Percentiles rank a stretch among this genome's conserved stretches.
Evolutionary conservation across 2,329 filamentous ascomycete genomes (phyloP).

Genomic region (Microascus cirrosus): DNA sequence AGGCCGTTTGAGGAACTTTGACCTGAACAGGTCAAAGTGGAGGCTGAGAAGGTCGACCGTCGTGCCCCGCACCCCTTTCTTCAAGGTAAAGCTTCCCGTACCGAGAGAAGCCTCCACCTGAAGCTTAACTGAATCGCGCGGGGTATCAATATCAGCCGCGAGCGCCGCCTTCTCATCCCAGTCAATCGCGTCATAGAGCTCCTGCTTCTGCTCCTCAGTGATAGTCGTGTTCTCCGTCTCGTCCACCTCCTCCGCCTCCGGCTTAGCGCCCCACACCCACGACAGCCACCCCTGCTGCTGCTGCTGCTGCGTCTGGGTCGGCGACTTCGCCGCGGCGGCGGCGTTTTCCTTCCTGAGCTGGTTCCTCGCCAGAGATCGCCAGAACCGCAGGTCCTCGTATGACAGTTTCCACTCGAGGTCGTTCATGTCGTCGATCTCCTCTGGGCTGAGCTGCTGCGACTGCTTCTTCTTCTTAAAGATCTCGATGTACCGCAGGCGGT

Average conservation of each 20-base stretch:
- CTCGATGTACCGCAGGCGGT: conserved; percentile 79
- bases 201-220: conserved; percentile 90
- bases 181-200: conserved; percentile 94
- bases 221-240: conserved; percentile 69
- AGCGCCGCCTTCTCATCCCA: conserved; percentile 95
- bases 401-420: conserved; percentile 75
- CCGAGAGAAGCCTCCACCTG: conserved; percentile 88
- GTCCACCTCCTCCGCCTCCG: conserved; percentile 41
- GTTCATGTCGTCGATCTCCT: conserved; percentile 63
- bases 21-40: conserved; percentile 89
- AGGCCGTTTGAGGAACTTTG: conserved; percentile 78
- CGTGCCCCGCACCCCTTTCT: conserved; percentile 43
- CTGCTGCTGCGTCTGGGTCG: conserved; percentile 28
- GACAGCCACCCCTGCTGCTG: conserved; percentile 79
- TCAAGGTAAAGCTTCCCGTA: conserved; percentile 91
- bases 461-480: conserved; percentile 92
- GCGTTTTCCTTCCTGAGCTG: conserved; percentile 93
- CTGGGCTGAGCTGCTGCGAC: conserved; percentile 55
- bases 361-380: conserved; percentile 87
- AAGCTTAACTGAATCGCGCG: conserved; percentile 83
- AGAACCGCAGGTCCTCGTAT: conserved; percentile 95
- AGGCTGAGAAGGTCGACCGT: conserved; percentile 75
- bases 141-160: conserved; percentile 77
- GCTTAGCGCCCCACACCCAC: conserved; percentile 84
- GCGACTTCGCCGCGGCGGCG: conserved; percentile 62